Evolutionary conservation across 2,329 filamentous ascomycete species (phyloP).

Genomic region (Talaromyces sp.): DNA sequence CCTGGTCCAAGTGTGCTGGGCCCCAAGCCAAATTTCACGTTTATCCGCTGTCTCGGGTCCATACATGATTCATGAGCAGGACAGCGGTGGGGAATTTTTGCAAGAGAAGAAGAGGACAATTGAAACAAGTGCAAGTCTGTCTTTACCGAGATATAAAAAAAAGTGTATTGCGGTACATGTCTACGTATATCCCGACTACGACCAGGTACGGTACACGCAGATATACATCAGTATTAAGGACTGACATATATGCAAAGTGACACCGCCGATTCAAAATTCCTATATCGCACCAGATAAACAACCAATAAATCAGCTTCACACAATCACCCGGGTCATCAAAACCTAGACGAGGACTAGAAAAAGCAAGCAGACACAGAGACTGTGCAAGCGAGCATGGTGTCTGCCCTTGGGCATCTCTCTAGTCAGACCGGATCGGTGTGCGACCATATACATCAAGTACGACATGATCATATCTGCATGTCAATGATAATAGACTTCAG

Average conservation of each 20-base stretch:
- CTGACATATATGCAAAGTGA: slow-evolving; percentile 1
- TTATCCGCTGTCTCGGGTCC: slow-evolving; percentile 16
- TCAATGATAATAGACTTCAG: neutral
- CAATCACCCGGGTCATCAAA: neutral
- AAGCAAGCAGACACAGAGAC: neutral
- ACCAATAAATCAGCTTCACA: neutral
- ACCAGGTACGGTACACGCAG: neutral
- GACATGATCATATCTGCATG: neutral
- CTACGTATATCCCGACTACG: neutral
- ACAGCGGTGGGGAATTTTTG: neutral
- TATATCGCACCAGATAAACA: neutral
- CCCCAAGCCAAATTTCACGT: slow-evolving; percentile 1
- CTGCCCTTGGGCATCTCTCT: slow-evolving; percentile 3
- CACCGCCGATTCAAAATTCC: neutral
- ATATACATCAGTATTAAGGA: neutral
- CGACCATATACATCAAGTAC: neutral
- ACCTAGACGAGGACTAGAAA: neutral
- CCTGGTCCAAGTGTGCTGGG: neutral
- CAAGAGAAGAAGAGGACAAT: neutral
- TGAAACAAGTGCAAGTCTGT: neutral
- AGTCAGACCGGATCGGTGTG: neutral
- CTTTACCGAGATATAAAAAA: too few species aligned
- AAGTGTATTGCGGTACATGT: neutral
- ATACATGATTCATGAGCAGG: neutral
- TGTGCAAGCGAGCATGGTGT: slow-evolving; percentile 12